Evolutionary conservation across 352 stramenopile genomes (phyloP).

Genomic region (Globisporangium rhizosaccharum): DNA sequence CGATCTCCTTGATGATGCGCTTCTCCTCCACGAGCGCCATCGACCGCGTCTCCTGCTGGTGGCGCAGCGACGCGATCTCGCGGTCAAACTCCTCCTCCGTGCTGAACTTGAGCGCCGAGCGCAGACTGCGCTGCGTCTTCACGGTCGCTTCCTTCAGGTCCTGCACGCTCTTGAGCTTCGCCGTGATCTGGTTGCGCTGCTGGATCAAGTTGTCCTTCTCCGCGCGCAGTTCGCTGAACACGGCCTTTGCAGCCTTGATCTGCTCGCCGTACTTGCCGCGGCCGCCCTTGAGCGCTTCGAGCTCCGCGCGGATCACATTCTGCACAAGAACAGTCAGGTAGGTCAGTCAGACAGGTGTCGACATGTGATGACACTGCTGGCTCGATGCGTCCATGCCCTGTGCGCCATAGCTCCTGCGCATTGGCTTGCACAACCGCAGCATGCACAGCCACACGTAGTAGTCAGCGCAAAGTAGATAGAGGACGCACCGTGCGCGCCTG

Average conservation of each 20-base stretch:
- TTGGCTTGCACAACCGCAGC: neutral
- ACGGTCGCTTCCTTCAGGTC: slow-evolving; percentile 74
- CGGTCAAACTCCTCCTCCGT: slow-evolving; percentile 89
- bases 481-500: slow-evolving; percentile 67
- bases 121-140: slow-evolving; percentile 60
- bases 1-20: slow-evolving; percentile 96
- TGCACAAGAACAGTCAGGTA: slow-evolving; percentile 5
- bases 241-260: slow-evolving; percentile 86
- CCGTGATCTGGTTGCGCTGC: slow-evolving; percentile 74
- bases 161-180: slow-evolving; percentile 78
- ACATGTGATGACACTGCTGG: too few species aligned
- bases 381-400: neutral
- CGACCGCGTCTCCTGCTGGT: slow-evolving; percentile 92
- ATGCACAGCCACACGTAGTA: too few species aligned
- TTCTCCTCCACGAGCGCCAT: slow-evolving; percentile 97
- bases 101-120: slow-evolving; percentile 81
- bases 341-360: neutral
- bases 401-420: neutral
- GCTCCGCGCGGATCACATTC: slow-evolving; percentile 58
- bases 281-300: slow-evolving; percentile 81
- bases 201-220: slow-evolving; percentile 87
- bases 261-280: slow-evolving; percentile 77
- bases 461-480: neutral
- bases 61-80: slow-evolving; percentile 86
- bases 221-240: slow-evolving; percentile 73